These are phyloP conservation scores for Aspergillus cavernicola DNA, from an alignment of 495 filamentous ascomycete species.

Conservation along the genomic window DNA sequence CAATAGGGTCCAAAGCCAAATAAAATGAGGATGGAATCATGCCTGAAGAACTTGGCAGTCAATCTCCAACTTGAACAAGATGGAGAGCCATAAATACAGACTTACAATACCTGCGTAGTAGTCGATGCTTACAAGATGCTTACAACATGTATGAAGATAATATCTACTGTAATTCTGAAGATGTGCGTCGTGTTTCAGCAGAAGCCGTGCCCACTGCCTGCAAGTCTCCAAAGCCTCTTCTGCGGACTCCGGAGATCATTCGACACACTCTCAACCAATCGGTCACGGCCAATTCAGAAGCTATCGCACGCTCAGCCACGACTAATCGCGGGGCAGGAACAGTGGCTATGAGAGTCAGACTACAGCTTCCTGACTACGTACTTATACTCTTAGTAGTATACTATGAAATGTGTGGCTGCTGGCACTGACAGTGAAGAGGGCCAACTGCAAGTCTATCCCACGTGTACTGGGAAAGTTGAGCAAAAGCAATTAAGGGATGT, in stretches of 20 bases:
- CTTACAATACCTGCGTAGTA: too few species aligned
- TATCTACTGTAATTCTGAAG: too few species aligned
- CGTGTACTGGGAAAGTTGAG: too few species aligned
- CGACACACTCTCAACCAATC: background rate
- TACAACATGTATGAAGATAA: background rate
- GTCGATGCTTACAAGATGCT: background rate
- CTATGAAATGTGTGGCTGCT: too few species aligned
- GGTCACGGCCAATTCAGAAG: background rate
- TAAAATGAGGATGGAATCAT: background rate
- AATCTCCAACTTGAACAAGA: background rate
- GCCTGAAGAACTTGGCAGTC: constrained; percentile 19
- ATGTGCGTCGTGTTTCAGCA: constrained; percentile 1
- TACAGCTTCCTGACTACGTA: too few species aligned
- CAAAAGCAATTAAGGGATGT: too few species aligned
- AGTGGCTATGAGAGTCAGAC: constrained; percentile 3
- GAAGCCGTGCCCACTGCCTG: background rate
- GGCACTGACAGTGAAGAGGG: too few species aligned
- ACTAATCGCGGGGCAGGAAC: background rate
- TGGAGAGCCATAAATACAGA: background rate
- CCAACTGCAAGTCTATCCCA: too few species aligned
- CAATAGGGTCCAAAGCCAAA: background rate
- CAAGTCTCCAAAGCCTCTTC: background rate
- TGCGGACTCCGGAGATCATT: background rate
- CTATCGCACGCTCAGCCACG: constrained; percentile 5
- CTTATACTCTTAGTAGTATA: too few species aligned